Evolutionary conservation across 2,329 filamentous ascomycete species (phyloP).

Genomic region (Aspergillus unguis): DNA sequence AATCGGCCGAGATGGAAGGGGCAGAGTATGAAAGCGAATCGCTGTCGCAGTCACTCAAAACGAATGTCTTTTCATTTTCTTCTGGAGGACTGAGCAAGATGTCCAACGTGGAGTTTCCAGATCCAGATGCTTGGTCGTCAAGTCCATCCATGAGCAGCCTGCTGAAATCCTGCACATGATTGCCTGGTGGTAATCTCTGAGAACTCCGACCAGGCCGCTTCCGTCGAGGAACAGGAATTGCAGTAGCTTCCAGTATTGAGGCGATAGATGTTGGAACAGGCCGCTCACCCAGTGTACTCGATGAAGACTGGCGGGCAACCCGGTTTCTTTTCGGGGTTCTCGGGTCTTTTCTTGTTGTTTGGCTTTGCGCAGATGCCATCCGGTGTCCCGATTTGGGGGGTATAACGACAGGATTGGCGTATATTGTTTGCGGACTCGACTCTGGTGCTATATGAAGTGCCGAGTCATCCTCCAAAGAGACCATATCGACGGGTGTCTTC

Average conservation of each 20-base stretch:
- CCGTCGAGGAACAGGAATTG: slow-evolving; percentile 53
- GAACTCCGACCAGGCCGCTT: slow-evolving; percentile 39
- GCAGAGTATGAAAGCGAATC: slow-evolving; percentile 42
- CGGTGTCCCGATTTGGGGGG: slow-evolving; percentile 32
- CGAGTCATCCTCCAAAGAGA: slow-evolving; percentile 14
- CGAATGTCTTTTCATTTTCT: slow-evolving; percentile 37
- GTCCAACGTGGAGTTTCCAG: slow-evolving; percentile 50
- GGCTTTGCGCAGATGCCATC: slow-evolving; percentile 18
- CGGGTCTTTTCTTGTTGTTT: slow-evolving; percentile 15
- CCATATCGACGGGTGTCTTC: slow-evolving; percentile 9
- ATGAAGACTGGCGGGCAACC: slow-evolving; percentile 26
- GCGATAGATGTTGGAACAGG: slow-evolving; percentile 55
- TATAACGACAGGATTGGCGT: slow-evolving; percentile 35
- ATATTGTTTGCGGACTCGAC: slow-evolving; percentile 14
- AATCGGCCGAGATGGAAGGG: slow-evolving; percentile 57
- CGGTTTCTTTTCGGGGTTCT: slow-evolving; percentile 20
- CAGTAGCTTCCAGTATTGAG: slow-evolving; percentile 57
- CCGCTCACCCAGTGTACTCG: slow-evolving; percentile 33
- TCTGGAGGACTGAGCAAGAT: slow-evolving; percentile 55
- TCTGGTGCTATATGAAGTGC: slow-evolving; percentile 18
- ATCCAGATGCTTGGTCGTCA: slow-evolving; percentile 44
- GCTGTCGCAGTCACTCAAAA: slow-evolving; percentile 43
- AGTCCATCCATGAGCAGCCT: slow-evolving; percentile 55
- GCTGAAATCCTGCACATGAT: slow-evolving; percentile 51
- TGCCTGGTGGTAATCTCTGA: slow-evolving; percentile 39